Base-by-base conservation (phyloP, 2,329 filamentous ascomycete genomes). In the Nemania sp. region DNA sequence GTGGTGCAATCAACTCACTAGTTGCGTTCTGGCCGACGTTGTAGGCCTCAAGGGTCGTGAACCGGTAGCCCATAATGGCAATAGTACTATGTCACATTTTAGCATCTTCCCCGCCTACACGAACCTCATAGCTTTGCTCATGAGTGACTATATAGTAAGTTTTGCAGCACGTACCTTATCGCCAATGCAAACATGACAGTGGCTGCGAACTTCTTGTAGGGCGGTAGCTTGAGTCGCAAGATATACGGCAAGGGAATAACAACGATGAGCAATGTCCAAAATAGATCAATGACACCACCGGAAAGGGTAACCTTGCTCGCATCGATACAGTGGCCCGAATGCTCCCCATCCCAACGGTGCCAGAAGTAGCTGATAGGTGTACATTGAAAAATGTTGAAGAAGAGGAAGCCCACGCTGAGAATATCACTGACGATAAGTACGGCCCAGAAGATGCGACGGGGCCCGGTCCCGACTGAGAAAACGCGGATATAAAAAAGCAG, bases 241-340 rank as follows among this genome's bases (percentile, higher is more conserved):
- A 88, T 72, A 58, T 85, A 81, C 24, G 80, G 81, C 5, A 87
- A 72, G 0, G 87, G 86, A 3, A 89, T 77, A 0, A 77, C 80
- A 20, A 89, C 78, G 72, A 88, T 84, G 80, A 83, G 84, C 1
- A 85, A 11, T 66, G 89, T 87, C 24, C 87, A 77, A 0, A 76
- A 76, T 51, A 89, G 88, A 66, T 84, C 85, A 60, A 87, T 81
- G n/a, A 74, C 81, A 0, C 87, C 86, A 38, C 86, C 84, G 38
- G 83, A 79, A 83, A 67, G 32, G 10, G 52, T n/a, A 32, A 54
- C 52, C 26, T n/a, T 38, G 32, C n/a, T n/a, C 24, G 85, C 76
- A 63, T 86, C 79, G 24, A 85, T 73, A 68, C 88, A 90, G 1
- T 68, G 76, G 0, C 87, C 87, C 0, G 75, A 4, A 43, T 83